phyloP scores from a whole-genome alignment of 495 filamentous ascomycete genomes.

The Pyrenopolyporus hunteri region DNA sequence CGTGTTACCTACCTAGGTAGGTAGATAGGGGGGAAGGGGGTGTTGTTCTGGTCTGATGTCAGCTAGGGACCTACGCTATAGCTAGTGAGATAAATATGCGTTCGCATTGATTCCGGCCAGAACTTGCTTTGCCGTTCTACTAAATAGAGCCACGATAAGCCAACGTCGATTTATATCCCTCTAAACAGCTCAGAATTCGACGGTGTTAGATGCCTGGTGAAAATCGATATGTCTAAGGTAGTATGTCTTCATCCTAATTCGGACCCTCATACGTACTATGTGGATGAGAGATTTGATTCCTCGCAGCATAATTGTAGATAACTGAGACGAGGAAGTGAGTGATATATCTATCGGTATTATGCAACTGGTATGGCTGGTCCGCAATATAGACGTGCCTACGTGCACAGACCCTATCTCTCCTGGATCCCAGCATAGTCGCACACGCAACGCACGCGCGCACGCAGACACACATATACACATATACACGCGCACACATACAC shows the following conservation, averaged over 20 bases:
- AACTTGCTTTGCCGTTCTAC: too few species aligned
- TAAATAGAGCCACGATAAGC: background rate
- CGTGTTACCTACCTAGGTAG: too few species aligned
- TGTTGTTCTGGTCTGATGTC: too few species aligned
- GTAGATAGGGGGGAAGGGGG: too few species aligned
- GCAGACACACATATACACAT: too few species aligned
- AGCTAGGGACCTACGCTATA: too few species aligned
- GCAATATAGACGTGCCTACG: slow-evolving; percentile 23
- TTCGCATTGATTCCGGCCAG: too few species aligned
- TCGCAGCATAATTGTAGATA: background rate
- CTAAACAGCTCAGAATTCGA: background rate
- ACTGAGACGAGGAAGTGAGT: slow-evolving; percentile 22
- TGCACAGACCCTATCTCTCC: slow-evolving; percentile 8
- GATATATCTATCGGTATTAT: slow-evolving; percentile 31
- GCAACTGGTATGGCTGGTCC: slow-evolving; percentile 5
- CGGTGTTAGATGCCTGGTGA: background rate
- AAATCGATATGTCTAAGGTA: background rate
- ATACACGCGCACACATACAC: slow-evolving; percentile 14
- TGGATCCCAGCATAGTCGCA: slow-evolving; percentile 21
- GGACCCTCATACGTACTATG: background rate
- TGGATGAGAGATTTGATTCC: slow-evolving; percentile 14
- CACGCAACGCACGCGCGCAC: background rate
- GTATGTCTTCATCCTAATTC: background rate
- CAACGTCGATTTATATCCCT: background rate
- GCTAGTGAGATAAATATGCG: too few species aligned